These are phyloP conservation scores for Hibiscus tridactylites DNA, from an alignment of 345 rosid genomes.

Conservation along the genomic window DNA sequence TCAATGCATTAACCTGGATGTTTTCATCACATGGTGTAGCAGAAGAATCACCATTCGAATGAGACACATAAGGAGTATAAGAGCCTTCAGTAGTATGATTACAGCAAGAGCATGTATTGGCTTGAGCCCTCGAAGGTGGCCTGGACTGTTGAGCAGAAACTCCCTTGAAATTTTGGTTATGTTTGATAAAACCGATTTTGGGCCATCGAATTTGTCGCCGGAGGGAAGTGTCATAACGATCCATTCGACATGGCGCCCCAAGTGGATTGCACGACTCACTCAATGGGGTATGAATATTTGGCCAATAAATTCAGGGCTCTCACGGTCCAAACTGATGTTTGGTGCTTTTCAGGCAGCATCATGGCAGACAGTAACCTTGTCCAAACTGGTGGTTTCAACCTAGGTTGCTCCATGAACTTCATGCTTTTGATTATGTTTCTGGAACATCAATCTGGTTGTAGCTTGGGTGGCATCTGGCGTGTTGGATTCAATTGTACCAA, in stretches of 20 bases:
- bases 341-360: conserved; percentile 80
- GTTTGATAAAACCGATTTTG: conserved; percentile 36
- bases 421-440: neutral
- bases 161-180: no score
- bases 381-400: conserved; percentile 58
- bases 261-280: neutral
- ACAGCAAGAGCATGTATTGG: no score
- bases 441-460: neutral
- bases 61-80: no score
- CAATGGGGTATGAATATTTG: no score
- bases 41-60: no score
- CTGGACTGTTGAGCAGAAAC: no score
- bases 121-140: no score
- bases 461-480: neutral
- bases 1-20: no score
- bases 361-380: conserved; percentile 44
- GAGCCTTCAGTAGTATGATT: no score
- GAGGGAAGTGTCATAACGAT: conserved; percentile 18
- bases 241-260: neutral
- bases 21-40: no score
- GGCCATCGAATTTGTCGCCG: conserved; percentile 4
- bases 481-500: conserved; percentile 11
- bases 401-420: neutral
- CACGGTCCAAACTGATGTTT: conserved; percentile 52
- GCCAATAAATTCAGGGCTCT: conserved; percentile 22